phyloP scores from a whole-genome alignment of 2,329 filamentous ascomycete genomes.

The Amauroascus niger region DNA sequence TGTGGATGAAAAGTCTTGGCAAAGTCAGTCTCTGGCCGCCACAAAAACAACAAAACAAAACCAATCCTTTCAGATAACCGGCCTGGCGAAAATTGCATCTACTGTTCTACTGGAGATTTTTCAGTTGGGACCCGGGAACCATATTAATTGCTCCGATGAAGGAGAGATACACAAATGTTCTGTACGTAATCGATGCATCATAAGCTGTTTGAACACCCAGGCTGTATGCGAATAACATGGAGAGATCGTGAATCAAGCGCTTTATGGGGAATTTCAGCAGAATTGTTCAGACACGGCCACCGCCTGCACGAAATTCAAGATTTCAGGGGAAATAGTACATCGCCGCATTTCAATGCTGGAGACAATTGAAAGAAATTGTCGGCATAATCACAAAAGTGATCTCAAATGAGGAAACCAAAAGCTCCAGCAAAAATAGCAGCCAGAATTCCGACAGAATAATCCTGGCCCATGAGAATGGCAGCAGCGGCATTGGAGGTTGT shows the following conservation, averaged over 20 bases:
- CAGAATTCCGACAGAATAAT: constrained; percentile 45
- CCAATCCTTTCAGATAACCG: too few species aligned
- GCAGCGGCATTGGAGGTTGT: constrained; percentile 38
- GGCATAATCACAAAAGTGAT: background rate
- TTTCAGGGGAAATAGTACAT: background rate
- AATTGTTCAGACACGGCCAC: background rate
- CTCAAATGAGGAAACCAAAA: constrained; percentile 51
- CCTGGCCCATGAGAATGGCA: constrained; percentile 34
- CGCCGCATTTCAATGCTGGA: background rate
- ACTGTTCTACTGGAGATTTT: too few species aligned
- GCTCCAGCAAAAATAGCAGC: constrained; percentile 46
- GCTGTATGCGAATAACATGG: background rate
- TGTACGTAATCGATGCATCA: constrained; percentile 7
- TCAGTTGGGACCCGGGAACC: background rate
- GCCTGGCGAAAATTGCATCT: too few species aligned
- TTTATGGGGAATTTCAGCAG: background rate
- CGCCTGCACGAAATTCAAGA: background rate
- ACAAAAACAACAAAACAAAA: background rate
- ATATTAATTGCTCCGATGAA: constrained; percentile 6
- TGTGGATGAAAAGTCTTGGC: constrained; percentile 16
- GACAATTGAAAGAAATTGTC: background rate
- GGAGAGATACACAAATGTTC: background rate
- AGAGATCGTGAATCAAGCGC: background rate
- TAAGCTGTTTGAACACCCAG: constrained; percentile 1
- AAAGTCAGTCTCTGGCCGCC: constrained; percentile 7